Base-by-base conservation (phyloP, 768 basidiomycete genomes). In the Phanerodontia chrysosporium region DNA sequence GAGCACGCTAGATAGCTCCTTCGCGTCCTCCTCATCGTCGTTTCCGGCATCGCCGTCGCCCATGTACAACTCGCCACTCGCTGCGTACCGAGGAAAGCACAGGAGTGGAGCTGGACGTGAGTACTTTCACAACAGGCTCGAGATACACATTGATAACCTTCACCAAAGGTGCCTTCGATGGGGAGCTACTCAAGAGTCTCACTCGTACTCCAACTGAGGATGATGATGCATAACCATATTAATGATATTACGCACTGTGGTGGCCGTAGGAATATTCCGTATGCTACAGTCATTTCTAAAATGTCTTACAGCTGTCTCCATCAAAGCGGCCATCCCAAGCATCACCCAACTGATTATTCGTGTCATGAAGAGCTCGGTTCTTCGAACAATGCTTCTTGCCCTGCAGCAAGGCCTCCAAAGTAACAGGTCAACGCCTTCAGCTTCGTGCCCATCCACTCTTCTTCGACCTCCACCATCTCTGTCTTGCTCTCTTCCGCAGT, bases 391-490 rank as follows among this genome's bases (percentile, higher is more conserved):
- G 81, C 69, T 55, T 84, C 85, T 66, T 92, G 90, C 2, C 87
- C 89, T 24, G 72, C 70, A 9, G 74, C 89, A 45, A 98, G 74
- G 13, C 92, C 92, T 7, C 96, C 96, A 72, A 88, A 97, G 71
- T 97, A 96, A 70, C 92, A 95, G 0, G 93, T 97, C 54, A 98
- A 73, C 0, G 95, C 96, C 69, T 98, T 98, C 45, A 98, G 73
- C 76, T 96, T 96, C 10, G 78, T 78, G 2, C 93, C 89, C 87
- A 92, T 96, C 95, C 94, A 98, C 70, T 92, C 92, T 72, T 98
- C 96, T 69, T 98, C 95, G 7, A 98, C 81, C 72, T 98, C 96
- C 10, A 96, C 80, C 71, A 72, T 77, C 71, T 94, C 92, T 13
- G 25, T 29, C 22, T 13, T 22, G 22, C 42, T 36, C 32, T 35